These are phyloP conservation scores for Cyclotella baltica DNA, from an alignment of 108 stramenopile genomes.

Conservation along the genomic window DNA sequence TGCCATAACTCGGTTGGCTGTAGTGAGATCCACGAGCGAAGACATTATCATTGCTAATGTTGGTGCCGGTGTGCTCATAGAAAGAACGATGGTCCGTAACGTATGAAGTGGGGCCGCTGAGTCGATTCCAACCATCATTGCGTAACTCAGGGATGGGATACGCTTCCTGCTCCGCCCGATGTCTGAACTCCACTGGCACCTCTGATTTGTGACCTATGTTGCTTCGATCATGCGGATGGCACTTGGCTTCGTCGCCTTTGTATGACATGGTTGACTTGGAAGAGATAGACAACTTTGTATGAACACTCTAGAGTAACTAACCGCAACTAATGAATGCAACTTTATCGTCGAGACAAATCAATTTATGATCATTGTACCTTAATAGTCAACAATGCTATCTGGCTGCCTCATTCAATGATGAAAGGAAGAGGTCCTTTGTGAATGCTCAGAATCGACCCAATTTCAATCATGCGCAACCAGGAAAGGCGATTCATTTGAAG, in stretches of 20 bases:
- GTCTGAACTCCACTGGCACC: not conserved
- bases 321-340: not conserved
- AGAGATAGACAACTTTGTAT: not conserved
- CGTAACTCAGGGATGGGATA: not conserved
- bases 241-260: not conserved
- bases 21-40: not conserved
- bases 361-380: too few relatives aligned
- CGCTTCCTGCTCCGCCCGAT: conserved; percentile 1
- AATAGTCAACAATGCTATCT: not conserved
- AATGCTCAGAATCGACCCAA: too few relatives aligned
- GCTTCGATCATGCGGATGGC: not conserved
- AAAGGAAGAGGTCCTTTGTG: not conserved
- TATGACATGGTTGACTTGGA: not conserved
- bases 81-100: not conserved
- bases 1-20: not conserved
- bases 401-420: not conserved
- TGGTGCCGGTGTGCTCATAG: not conserved
- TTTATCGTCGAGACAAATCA: not conserved
- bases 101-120: not conserved
- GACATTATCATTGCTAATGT: too few relatives aligned
- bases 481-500: too few relatives aligned
- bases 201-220: not conserved
- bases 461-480: too few relatives aligned
- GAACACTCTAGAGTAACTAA: not conserved
- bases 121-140: not conserved